Percentiles rank a stretch among this genome's conserved stretches.
Evolutionary conservation across 2,329 filamentous ascomycete genomes (phyloP).

Genomic region (Sarocladium oryzae): DNA sequence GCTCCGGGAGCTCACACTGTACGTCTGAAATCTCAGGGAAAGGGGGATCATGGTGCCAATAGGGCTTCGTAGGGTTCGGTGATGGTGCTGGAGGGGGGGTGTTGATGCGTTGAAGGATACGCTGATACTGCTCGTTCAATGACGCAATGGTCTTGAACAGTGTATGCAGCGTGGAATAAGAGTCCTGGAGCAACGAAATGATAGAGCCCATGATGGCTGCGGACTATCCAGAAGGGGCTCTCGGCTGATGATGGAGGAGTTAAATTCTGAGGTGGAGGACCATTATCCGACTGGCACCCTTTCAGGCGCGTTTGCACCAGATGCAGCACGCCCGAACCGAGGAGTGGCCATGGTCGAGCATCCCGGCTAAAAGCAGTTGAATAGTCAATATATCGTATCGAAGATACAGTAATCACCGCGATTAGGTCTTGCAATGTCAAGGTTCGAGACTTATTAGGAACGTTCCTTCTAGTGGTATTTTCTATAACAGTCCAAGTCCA

Average conservation of each 20-base stretch:
- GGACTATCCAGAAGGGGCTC: not conserved
- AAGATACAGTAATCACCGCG: too few species aligned
- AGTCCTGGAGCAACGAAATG: not conserved
- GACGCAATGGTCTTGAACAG: constrained; percentile 4
- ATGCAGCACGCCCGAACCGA: too few species aligned
- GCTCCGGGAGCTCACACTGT: not conserved
- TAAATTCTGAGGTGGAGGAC: not conserved
- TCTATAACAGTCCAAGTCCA: constrained; percentile 3
- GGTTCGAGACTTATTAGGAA: not conserved
- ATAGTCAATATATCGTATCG: too few species aligned
- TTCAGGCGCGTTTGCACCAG: too few species aligned
- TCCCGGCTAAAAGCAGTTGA: too few species aligned
- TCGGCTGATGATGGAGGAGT: not conserved
- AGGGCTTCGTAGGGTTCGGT: constrained; percentile 15
- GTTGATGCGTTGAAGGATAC: not conserved
- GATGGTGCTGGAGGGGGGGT: not conserved
- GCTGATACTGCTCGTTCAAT: not conserved
- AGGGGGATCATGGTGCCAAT: constrained; percentile 16
- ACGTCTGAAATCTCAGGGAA: constrained; percentile 11
- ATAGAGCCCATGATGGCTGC: not conserved
- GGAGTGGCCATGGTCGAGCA: too few species aligned
- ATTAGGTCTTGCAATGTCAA: not conserved
- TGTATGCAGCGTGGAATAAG: not conserved
- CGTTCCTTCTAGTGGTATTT: constrained; percentile 8
- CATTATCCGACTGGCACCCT: too few species aligned